Conservation (phyloP, 176 grass and related monocot species). For the Luzula sylvatica region DNA sequence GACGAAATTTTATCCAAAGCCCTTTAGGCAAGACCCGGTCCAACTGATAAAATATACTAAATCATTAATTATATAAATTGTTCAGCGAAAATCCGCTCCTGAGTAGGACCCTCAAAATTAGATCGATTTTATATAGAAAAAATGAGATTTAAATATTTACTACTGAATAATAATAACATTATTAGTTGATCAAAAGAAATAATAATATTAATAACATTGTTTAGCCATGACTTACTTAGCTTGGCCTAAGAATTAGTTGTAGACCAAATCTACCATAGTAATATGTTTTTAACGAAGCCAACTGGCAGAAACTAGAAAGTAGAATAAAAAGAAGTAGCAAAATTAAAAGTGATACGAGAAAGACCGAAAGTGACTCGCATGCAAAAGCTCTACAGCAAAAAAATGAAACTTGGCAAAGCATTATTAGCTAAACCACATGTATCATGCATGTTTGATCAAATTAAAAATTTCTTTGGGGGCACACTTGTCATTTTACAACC, state of each 20-base stretch:
- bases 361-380: background rate
- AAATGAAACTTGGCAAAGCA: background rate
- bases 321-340: conserved; percentile 9
- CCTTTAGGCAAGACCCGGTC: too few species aligned
- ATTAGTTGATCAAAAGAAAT: too few species aligned
- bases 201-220: too few species aligned
- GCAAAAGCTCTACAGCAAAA: background rate
- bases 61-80: too few species aligned
- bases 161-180: too few species aligned
- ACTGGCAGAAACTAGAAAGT: background rate
- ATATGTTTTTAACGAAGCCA: background rate
- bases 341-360: conserved; percentile 4
- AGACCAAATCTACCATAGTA: background rate
- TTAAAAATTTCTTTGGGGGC: background rate
- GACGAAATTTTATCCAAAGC: too few species aligned
- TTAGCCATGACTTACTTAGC: background rate
- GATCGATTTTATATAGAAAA: too few species aligned
- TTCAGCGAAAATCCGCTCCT: too few species aligned
- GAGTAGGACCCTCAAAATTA: too few species aligned
- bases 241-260: background rate
- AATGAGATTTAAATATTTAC: too few species aligned
- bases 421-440: background rate
- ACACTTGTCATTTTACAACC: too few species aligned
- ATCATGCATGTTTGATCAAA: background rate
- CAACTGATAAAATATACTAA: too few species aligned